These are phyloP conservation scores for Rhizopus stolonifer DNA, from an alignment of 371 early-diverging fungal genomes.

Conservation along the genomic window DNA sequence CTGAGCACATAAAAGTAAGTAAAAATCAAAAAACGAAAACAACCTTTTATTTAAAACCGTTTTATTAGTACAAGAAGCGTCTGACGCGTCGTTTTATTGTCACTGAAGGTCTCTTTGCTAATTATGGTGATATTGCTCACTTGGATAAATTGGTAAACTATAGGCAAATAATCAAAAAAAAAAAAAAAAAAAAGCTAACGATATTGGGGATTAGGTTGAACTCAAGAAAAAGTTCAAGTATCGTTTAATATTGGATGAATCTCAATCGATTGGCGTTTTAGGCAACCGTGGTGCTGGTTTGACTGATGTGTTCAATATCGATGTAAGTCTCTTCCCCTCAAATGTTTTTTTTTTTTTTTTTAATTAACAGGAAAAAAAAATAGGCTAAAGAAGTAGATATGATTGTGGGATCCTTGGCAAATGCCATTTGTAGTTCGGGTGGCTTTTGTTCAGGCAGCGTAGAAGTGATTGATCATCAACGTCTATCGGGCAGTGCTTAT, in stretches of 20 bases:
- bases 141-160: slow-evolving; percentile 69
- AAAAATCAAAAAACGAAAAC: too few relatives aligned
- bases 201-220: slow-evolving; percentile 69
- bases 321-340: slow-evolving; percentile 36
- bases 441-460: slow-evolving; percentile 94
- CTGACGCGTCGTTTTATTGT: slow-evolving; percentile 94
- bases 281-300: slow-evolving; percentile 91
- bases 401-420: slow-evolving; percentile 89
- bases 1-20: slow-evolving; percentile 52
- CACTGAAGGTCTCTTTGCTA: slow-evolving; percentile 94
- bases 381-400: slow-evolving; percentile 89
- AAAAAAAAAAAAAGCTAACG: too few relatives aligned
- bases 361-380: neutral
- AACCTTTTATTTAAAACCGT: too few relatives aligned
- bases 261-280: slow-evolving; percentile 90
- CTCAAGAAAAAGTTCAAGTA: slow-evolving; percentile 97
- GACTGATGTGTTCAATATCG: slow-evolving; percentile 80
- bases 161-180: too few relatives aligned
- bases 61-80: slow-evolving; percentile 63
- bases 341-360: neutral
- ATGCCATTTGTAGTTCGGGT: slow-evolving; percentile 86
- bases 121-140: slow-evolving; percentile 92
- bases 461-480: slow-evolving; percentile 93
- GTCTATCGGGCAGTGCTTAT: slow-evolving; percentile 93
- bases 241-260: slow-evolving; percentile 97